Evolutionary conservation across 257 asterid species (phyloP), one percentile per base, ranked within the genome.

Genomic region (Solanum virginianum): DNA sequence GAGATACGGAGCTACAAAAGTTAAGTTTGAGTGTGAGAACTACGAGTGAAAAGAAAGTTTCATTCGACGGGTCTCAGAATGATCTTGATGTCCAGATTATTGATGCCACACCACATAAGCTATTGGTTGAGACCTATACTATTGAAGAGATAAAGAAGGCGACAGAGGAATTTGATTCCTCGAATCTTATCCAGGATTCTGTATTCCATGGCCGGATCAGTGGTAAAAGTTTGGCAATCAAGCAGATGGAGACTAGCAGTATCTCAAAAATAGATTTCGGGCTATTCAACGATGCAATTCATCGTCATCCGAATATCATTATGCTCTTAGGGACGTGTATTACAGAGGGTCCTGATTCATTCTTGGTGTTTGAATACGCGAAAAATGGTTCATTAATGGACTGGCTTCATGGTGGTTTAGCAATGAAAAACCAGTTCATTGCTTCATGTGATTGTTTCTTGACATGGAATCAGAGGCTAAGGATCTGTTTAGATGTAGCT

Each of bases 361-460:
- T 84, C 85, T 45, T 93, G 20, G 91, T 92, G 24, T 85, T 91
- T 10, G 99, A 95, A 88, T 95, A 91, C 47, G 98, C 97, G 1
- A 89, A 84, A 24, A 95, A 95, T 20, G 98, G 99, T 1, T 91
- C 95, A 0, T 77, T 94, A 56, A 95, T 93, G 83, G 99, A 95
- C 36, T 95, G 99, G 99, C 93, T 95, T 26, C 99, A 95, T 26
- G 93, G 99, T 9, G 98, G 98, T 4, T 86, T 92, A 71, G 99
- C 97, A 12, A 91, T 94, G 90, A 95, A 95, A 88, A 95, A 97
- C 91, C 98, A 91, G 10, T 95, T 95, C 85, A 93, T 95, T 6
- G 95, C 95, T 6, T 94, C 99, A 0, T 95, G 98, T 90, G 70
- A 92, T 84, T 94, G 98, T 68, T 94, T 94, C 90, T 89, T 95